Conservation (phyloP, 2,329 filamentous ascomycete species). For the Arthrobotrys entomopaga region DNA sequence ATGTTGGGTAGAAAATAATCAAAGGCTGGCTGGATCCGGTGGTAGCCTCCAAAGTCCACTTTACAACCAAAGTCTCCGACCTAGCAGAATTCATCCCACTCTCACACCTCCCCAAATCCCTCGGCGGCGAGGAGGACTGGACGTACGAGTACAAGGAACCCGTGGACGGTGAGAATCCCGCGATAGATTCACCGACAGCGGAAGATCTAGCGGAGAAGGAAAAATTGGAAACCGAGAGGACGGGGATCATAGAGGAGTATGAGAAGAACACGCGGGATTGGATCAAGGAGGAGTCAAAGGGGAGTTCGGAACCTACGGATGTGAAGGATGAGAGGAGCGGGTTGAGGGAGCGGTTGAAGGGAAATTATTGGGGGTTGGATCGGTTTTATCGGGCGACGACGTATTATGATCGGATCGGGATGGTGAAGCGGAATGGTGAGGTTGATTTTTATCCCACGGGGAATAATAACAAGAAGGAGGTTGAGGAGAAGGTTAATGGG, state of each 20-base stretch:
- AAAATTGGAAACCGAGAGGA: conserved; percentile 71
- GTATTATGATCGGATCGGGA: conserved; percentile 83
- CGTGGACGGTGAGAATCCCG: conserved; percentile 76
- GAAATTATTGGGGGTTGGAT: conserved; percentile 89
- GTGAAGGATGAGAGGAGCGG: conserved; percentile 70
- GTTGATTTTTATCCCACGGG: conserved; percentile 74
- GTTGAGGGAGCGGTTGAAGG: conserved; percentile 72
- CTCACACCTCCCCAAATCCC: conserved; percentile 78
- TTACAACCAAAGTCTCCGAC: conserved; percentile 83
- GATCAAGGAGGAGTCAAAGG: conserved; percentile 67
- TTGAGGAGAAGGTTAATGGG: conserved; percentile 32
- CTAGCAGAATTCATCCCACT: conserved; percentile 79
- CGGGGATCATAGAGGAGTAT: conserved; percentile 75
- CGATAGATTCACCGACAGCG: conserved; percentile 70
- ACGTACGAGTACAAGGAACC: conserved; percentile 85
- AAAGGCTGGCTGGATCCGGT: conserved; percentile 96
- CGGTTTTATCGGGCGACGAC: conserved; percentile 84
- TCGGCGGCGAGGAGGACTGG: conserved; percentile 88
- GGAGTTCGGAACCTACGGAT: conserved; percentile 60
- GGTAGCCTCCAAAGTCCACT: conserved; percentile 91
- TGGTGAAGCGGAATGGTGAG: conserved; percentile 74
- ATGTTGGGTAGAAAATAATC: conserved; percentile 76
- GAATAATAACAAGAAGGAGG: conserved; percentile 56
- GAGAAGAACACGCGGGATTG: conserved; percentile 80
- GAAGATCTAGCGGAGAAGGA: conserved; percentile 65